Base-by-base conservation (phyloP, 2,329 filamentous ascomycete species). In the Colletotrichum viniferum region DNA sequence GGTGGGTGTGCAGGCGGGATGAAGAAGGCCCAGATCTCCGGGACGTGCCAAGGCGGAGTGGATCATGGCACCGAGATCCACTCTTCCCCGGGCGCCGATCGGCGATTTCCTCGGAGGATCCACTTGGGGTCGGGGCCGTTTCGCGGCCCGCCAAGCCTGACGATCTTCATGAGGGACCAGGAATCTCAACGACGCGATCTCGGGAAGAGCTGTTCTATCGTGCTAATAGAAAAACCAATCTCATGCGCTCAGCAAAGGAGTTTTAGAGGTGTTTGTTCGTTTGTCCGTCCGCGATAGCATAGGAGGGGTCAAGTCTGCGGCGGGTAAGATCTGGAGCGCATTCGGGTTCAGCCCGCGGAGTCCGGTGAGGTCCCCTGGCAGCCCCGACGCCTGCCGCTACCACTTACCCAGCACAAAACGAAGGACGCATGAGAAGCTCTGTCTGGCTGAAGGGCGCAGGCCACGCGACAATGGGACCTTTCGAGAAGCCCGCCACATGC, bases 171-270 rank as follows among this genome's bases (percentile, higher is more conserved):
- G 7, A 13, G 43, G n/a, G 2, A 21, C 5, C n/a, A 52, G 43
- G 10, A 21, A 13, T 48, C 43, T 48, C 43, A 48, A 21, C 5
- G 43, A 48, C 6, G 10, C 4, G 43, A 21, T 21, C 5, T 7
- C 3, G 1, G n/a, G 43, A 52, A 58, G 24, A 10, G 1, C 7
- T 4, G 12, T 16, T 18, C 1, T 10, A 28, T 18, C 13, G 13
- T 2, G 6, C 7, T 0, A 2, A 13, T 21, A 4, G 10, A 4
- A 48, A 48, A 12, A 0, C 2, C 3, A 52, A 2, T 2, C 10
- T 21, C 4, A 7, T 7, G 10, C 10, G n/a, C 43, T 4, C 43
- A 48, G 43, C 13, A 4, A 21, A 8, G 0, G 14, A 7, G 6
- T 36, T 36, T 0, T 43, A 5, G 1, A 0, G 8, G 36, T 3